Evolutionary conservation across 1,284 basidiomycete species (phyloP).

Genomic region (Mycosarcoma maydis): DNA sequence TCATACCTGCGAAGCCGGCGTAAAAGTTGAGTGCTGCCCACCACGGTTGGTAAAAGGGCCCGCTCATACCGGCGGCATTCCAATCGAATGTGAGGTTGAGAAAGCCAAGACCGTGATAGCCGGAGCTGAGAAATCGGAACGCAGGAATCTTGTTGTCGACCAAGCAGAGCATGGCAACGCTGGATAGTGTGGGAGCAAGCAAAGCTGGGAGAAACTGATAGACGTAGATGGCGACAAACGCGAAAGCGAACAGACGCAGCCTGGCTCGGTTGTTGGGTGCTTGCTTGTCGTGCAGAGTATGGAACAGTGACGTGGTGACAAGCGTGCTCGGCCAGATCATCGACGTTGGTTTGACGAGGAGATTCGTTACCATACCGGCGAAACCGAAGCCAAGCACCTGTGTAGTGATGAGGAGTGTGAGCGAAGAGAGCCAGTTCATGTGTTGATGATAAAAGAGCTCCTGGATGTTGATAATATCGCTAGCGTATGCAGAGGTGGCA

Average conservation of each 20-base stretch:
- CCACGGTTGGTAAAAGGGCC: slow-evolving; percentile 70
- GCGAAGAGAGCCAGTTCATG: slow-evolving; percentile 57
- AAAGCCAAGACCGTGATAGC: slow-evolving; percentile 70
- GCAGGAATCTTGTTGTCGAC: slow-evolving; percentile 68
- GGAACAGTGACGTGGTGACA: slow-evolving; percentile 70
- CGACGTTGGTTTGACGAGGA: slow-evolving; percentile 64
- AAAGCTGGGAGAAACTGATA: slow-evolving; percentile 70
- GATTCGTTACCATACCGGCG: slow-evolving; percentile 62
- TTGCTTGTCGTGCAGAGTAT: slow-evolving; percentile 69
- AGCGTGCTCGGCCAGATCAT: slow-evolving; percentile 70
- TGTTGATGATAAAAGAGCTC: slow-evolving; percentile 65
- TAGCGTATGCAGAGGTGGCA: slow-evolving; percentile 64
- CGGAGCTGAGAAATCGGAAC: slow-evolving; percentile 69
- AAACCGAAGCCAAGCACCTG: slow-evolving; percentile 66
- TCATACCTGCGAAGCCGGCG: slow-evolving; percentile 66
- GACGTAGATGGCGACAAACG: slow-evolving; percentile 68
- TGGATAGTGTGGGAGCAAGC: slow-evolving; percentile 70
- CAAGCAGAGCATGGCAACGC: slow-evolving; percentile 70
- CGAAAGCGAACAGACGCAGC: slow-evolving; percentile 69
- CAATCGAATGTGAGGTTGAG: slow-evolving; percentile 70
- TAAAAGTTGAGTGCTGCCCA: slow-evolving; percentile 69
- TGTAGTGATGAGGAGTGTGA: slow-evolving; percentile 64
- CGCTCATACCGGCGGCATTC: slow-evolving; percentile 69
- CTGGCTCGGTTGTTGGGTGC: slow-evolving; percentile 65
- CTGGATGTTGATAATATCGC: slow-evolving; percentile 67